phyloP scores from a whole-genome alignment of 2,329 filamentous ascomycete genomes.

The Geosmithia morbida region DNA sequence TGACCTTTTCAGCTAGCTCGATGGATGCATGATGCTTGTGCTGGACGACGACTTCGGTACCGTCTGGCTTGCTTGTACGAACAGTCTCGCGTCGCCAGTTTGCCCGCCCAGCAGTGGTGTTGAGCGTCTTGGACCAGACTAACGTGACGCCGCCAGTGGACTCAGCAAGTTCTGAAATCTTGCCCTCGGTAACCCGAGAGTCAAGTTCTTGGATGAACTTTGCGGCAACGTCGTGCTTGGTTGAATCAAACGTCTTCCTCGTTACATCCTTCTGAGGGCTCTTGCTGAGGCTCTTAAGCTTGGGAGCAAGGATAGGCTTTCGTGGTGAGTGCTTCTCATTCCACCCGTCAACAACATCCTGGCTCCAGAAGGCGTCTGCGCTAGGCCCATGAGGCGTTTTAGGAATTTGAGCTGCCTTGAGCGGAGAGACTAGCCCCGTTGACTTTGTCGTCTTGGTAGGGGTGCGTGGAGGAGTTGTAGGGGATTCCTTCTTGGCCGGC shows the following conservation, averaged over 20 bases:
- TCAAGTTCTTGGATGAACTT: constrained; percentile 59
- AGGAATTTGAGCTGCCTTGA: constrained; percentile 26
- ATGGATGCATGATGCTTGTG: constrained; percentile 57
- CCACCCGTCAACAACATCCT: constrained; percentile 45
- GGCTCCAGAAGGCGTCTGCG: constrained; percentile 45
- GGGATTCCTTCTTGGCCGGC: background rate
- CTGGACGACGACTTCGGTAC: constrained; percentile 11
- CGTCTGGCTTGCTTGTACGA: constrained; percentile 14
- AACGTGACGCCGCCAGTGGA: constrained; percentile 57
- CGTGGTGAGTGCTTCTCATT: constrained; percentile 45
- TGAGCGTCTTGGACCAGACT: constrained; percentile 64
- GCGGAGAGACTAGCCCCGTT: constrained; percentile 13
- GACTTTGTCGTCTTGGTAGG: constrained; percentile 4
- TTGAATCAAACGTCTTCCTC: constrained; percentile 46
- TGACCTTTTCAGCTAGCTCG: constrained; percentile 79
- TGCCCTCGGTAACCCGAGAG: constrained; percentile 41
- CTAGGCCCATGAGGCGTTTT: constrained; percentile 36
- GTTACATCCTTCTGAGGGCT: constrained; percentile 19
- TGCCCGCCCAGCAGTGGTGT: constrained; percentile 64
- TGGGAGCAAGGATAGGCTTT: constrained; percentile 19
- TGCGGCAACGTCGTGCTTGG: constrained; percentile 48
- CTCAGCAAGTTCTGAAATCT: constrained; percentile 41
- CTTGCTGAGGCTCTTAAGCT: constrained; percentile 9
- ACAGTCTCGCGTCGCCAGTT: constrained; percentile 53
- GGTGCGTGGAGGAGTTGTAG: constrained; percentile 1